These are phyloP conservation scores for Nitzschia sp. DNA, from an alignment of 108 stramenopile species.

Conservation along the genomic window DNA sequence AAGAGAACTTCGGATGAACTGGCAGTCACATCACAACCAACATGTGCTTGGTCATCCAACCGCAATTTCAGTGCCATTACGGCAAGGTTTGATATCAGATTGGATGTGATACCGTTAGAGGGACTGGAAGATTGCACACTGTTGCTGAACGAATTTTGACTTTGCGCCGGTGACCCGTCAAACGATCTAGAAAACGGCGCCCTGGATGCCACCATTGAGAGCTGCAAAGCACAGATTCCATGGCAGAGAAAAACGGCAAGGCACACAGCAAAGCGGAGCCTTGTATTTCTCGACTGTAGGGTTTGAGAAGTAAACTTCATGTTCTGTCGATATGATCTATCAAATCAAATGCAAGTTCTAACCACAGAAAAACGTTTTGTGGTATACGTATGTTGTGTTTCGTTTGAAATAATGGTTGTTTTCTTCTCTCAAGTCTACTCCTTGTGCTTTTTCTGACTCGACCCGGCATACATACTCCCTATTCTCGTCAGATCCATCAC, in stretches of 20 bases:
- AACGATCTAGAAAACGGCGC: constrained; percentile 5
- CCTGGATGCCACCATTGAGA: constrained; percentile 33
- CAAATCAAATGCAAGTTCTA: no score
- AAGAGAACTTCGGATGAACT: constrained; percentile 29
- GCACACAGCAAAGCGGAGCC: not conserved
- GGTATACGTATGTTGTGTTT: no score
- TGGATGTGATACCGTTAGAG: constrained; percentile 32
- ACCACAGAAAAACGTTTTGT: no score
- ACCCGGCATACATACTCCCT: no score
- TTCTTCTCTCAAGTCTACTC: no score
- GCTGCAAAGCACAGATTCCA: constrained; percentile 14
- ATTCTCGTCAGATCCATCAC: constrained; percentile 8
- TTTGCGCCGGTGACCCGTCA: not conserved
- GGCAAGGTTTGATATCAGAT: constrained; percentile 54
- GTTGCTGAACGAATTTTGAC: not conserved
- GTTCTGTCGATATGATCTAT: not conserved
- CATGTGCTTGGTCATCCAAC: constrained; percentile 41
- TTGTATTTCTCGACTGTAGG: not conserved
- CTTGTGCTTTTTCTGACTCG: not conserved
- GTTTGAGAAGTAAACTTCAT: not conserved
- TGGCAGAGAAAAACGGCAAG: constrained; percentile 10
- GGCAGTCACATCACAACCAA: constrained; percentile 49
- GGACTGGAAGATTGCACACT: not conserved
- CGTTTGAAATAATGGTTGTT: no score
- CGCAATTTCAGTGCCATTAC: constrained; percentile 50